phyloP scores from a whole-genome alignment of 768 basidiomycete species.

The Panus rudis region DNA sequence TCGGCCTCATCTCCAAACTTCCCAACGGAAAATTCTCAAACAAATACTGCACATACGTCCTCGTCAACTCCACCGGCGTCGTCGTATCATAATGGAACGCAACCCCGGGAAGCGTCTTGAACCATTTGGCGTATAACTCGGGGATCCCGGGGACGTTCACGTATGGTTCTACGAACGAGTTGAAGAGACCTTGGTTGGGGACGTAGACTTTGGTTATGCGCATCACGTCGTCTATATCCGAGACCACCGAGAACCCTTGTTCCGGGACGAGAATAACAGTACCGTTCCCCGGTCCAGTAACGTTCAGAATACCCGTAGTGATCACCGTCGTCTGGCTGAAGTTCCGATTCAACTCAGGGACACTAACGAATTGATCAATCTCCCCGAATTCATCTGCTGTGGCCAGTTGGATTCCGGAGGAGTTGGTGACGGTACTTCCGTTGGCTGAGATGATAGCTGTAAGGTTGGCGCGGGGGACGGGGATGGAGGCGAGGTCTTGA shows the following conservation, averaged over 20 bases:
- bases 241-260: constrained; percentile 24
- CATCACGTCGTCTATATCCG: constrained; percentile 30
- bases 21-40: constrained; percentile 26
- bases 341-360: constrained; percentile 12
- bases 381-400: constrained; percentile 17
- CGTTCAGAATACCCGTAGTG: constrained; percentile 14
- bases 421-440: constrained; percentile 13
- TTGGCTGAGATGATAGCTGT: constrained; percentile 14
- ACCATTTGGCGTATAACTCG: constrained; percentile 23
- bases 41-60: constrained; percentile 26
- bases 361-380: constrained; percentile 16
- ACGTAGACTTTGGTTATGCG: constrained; percentile 28
- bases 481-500: constrained; percentile 16
- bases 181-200: constrained; percentile 24
- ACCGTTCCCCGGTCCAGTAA: constrained; percentile 21
- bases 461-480: constrained; percentile 14
- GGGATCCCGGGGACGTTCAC: constrained; percentile 24
- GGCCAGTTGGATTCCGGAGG: constrained; percentile 13
- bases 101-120: constrained; percentile 14
- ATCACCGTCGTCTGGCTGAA: constrained; percentile 9
- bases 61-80: constrained; percentile 26
- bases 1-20: constrained; percentile 26
- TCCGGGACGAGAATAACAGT: constrained; percentile 25
- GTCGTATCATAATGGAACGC: constrained; percentile 32
- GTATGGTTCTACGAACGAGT: constrained; percentile 26